Percentiles rank a stretch among this genome's conserved stretches.
Conservation (phyloP, 345 rosid genomes). For the Eucalyptus cladocalyx region DNA sequence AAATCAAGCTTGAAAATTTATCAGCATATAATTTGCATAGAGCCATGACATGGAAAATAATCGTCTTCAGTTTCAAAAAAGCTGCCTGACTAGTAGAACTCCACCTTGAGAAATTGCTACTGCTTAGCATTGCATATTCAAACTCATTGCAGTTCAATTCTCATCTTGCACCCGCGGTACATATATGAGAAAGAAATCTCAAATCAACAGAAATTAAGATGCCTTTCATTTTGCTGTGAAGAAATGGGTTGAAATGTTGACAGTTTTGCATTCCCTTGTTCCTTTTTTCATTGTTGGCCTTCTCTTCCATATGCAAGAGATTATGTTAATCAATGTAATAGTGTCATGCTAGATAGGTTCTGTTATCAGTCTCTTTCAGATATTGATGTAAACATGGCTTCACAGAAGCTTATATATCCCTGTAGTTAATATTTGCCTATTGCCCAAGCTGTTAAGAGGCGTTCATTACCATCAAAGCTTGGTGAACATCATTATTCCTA, state of each 20-base stretch:
- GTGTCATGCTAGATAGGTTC: background rate
- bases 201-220: background rate
- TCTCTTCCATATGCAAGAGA: background rate
- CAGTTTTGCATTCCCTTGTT: background rate
- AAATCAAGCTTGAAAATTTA: background rate
- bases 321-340: background rate
- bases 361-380: background rate
- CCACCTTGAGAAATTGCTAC: background rate
- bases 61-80: background rate
- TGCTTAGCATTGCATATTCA: background rate
- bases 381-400: background rate
- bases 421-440: background rate
- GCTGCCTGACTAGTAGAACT: background rate
- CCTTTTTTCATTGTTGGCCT: background rate
- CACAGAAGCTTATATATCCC: background rate
- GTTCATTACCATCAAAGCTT: background rate
- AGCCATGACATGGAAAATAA: background rate
- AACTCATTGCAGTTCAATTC: background rate
- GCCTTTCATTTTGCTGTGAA: background rate
- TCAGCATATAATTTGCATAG: background rate
- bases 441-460: background rate
- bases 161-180: background rate
- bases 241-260: background rate
- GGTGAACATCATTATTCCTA: background rate
- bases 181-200: background rate